Evolutionary conservation across 1,284 basidiomycete species (phyloP), one percentile per base, ranked within the genome.

Genomic region (Puccinia hordei): DNA sequence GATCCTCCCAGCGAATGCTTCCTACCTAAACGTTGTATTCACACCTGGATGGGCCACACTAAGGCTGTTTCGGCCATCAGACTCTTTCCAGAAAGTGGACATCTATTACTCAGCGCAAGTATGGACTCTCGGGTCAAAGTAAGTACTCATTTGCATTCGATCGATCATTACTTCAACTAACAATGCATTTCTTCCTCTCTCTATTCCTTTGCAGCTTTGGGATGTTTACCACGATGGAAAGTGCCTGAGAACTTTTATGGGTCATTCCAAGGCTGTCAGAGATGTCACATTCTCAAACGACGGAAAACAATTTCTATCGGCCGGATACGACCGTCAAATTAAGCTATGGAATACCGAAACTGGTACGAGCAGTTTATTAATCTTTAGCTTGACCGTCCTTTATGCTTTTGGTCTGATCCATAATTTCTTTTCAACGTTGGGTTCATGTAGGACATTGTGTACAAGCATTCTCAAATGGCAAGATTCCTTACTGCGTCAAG

Each of bases 301-400:
- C 82, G 97, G 97, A 0, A 89, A 89, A 44, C 89, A 89, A 82
- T 99, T 99, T 88, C 86, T 99, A 69, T 97, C 94, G 10, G 94
- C 95, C 81, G 92, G 91, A 46, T 99, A 97, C 84, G 97, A 99
- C 86, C 91, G 94, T 74, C 92, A 94, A 85, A 94, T 99, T 90
- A 99, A 99, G 87, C 88, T 98, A 10, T 99, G 97, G 97, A 95
- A 99, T 84, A 98, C 97, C 24, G 97, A 99, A 87, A 98, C 97
- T 0, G 96, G 74, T 76, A 30, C 61, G 61, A 44, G 53, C 33
- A 9, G 24, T 59, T 66, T n/a, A 44, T 30, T 15, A 24, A 27
- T 49, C n/a, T n/a, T 8, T 6, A 44, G 12, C 1, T 24, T 17
- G 15, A 0, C 6, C 12, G 38, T 66, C 44, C 30, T 13, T 24